Conservation (phyloP, 2,329 filamentous ascomycete species). For the Phoma sp. region DNA sequence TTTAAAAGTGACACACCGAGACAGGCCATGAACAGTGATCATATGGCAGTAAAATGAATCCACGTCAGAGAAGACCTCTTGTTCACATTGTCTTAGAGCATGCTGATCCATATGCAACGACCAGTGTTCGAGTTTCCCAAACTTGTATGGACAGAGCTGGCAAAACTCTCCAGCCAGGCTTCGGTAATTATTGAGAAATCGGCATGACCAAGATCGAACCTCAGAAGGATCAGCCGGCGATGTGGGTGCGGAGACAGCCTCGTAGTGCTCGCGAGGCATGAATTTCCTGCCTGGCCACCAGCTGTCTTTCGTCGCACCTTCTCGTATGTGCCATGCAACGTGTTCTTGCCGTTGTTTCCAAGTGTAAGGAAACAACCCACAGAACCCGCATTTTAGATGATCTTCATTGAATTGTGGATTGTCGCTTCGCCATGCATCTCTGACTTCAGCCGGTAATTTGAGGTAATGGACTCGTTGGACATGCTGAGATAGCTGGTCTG, state of each 20-base stretch:
- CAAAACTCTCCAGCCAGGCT: too few relatives aligned
- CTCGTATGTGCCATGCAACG: neutral
- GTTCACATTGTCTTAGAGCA: neutral
- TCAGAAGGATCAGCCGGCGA: neutral
- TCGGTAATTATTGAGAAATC: too few relatives aligned
- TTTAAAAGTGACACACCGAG: neutral
- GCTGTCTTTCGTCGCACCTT: neutral
- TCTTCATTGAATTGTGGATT: too few relatives aligned
- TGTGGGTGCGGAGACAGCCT: neutral
- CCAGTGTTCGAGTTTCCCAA: too few relatives aligned
- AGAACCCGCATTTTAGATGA: too few relatives aligned
- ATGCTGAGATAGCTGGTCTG: too few relatives aligned
- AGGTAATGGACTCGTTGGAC: too few relatives aligned
- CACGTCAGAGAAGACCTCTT: neutral
- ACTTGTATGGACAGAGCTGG: too few relatives aligned
- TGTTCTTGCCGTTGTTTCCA: neutral
- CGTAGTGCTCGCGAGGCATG: neutral
- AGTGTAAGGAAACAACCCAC: neutral
- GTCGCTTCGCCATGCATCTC: too few relatives aligned
- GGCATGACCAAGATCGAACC: too few relatives aligned
- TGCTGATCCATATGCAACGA: neutral
- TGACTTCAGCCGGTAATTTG: too few relatives aligned
- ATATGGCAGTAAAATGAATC: neutral
- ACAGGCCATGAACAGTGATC: neutral
- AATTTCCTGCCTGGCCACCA: neutral